Evolutionary conservation across 768 basidiomycete genomes (phyloP).

Genomic region (Boletus sensibilis): DNA sequence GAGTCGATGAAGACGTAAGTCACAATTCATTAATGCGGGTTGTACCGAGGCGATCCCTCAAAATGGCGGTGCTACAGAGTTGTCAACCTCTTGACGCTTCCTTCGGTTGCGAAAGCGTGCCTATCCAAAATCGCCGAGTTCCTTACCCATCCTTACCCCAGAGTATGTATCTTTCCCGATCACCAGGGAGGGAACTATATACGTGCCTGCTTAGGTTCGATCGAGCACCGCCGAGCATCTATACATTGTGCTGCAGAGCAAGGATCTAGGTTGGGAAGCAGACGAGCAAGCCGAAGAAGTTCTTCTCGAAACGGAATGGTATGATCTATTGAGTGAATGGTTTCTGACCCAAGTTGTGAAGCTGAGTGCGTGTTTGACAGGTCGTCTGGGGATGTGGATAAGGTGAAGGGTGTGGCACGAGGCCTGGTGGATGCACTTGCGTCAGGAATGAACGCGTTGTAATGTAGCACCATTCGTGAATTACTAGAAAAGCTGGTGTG

Average conservation of each 20-base stretch:
- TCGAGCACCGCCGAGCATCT: constrained; percentile 79
- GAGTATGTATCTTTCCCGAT: constrained; percentile 45
- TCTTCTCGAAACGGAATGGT: constrained; percentile 84
- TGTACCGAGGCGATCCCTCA: constrained; percentile 9
- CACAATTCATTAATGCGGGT: constrained; percentile 28
- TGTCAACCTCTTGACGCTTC: constrained; percentile 59
- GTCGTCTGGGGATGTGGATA: constrained; percentile 44
- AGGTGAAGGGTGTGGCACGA: constrained; percentile 41
- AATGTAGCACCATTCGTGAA: constrained; percentile 1
- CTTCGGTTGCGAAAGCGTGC: constrained; percentile 41
- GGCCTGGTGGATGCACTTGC: constrained; percentile 41
- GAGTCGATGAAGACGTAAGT: constrained; percentile 82
- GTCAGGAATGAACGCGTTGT: constrained; percentile 29
- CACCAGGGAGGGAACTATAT: constrained; percentile 7
- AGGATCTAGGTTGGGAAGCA: constrained; percentile 62
- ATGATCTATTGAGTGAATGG: constrained; percentile 22
- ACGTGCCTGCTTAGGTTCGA: constrained; percentile 54
- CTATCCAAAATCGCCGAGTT: constrained; percentile 54
- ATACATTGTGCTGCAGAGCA: constrained; percentile 72
- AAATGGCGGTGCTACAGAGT: constrained; percentile 44
- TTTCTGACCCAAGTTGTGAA: constrained; percentile 15
- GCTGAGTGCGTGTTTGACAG: constrained; percentile 38
- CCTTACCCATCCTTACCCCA: constrained; percentile 78
- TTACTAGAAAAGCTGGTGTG: too few species aligned
- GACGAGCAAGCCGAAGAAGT: constrained; percentile 61